phyloP scores from a whole-genome alignment of 495 filamentous ascomycete genomes.

The Neurospora sp. region DNA sequence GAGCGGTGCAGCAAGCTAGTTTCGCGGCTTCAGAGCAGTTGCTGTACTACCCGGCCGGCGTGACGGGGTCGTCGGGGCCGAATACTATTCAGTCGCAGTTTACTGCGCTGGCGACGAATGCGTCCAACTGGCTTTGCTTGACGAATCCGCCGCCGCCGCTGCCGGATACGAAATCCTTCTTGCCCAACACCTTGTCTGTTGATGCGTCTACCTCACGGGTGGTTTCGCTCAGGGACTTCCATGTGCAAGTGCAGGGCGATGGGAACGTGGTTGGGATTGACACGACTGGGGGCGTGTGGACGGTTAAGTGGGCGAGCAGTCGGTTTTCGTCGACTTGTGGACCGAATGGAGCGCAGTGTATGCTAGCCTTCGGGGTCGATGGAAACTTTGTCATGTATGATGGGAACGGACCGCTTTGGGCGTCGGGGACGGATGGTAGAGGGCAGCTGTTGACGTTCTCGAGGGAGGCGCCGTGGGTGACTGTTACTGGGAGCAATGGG shows the following conservation, averaged over 20 bases:
- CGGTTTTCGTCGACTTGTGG: constrained; percentile 3
- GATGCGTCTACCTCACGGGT: background rate
- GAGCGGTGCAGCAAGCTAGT: background rate
- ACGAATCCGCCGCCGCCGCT: constrained; percentile 5
- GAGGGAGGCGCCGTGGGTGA: constrained; percentile 5
- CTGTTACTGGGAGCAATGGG: background rate
- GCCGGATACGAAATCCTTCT: background rate
- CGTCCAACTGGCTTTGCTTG: constrained; percentile 10
- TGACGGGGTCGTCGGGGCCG: background rate
- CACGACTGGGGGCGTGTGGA: constrained; percentile 6
- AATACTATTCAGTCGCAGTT: constrained; percentile 6
- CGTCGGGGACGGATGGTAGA: constrained; percentile 1
- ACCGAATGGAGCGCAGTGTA: background rate
- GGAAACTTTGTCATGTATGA: constrained; percentile 3
- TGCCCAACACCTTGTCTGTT: background rate
- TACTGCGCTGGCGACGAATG: constrained; percentile 1
- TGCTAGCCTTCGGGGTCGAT: background rate
- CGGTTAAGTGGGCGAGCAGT: constrained; percentile 7
- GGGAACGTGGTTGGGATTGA: constrained; percentile 11
- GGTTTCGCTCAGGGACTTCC: constrained; percentile 3
- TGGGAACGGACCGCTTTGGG: constrained; percentile 5
- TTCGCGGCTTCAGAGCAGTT: constrained; percentile 7
- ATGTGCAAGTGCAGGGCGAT: constrained; percentile 10
- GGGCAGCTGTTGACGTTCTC: constrained; percentile 1
- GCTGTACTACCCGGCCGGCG: constrained; percentile 4